Evolutionary conservation across 225 moss, liverwort and hornwort genomes (phyloP).

Genomic region (Takakia lepidozioides): DNA sequence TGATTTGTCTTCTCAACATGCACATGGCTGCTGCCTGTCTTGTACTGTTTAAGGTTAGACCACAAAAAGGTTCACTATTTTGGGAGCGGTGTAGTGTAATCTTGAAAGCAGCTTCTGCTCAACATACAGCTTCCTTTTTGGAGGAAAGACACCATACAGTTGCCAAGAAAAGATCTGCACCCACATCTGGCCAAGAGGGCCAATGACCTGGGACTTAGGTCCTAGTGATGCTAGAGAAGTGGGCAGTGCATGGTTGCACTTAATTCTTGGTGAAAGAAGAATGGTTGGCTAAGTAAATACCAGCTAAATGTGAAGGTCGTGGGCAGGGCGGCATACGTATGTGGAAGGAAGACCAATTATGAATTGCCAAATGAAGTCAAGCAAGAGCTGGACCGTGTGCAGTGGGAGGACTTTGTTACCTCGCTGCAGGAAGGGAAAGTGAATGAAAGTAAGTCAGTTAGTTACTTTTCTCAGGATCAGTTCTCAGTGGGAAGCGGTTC

Average conservation of each 20-base stretch:
- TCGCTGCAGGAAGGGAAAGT: slow-evolving; percentile 45
- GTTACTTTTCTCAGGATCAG: not conserved
- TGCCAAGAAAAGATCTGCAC: no score
- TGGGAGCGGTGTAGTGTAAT: no score
- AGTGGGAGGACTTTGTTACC: slow-evolving; percentile 45
- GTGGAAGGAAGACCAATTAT: slow-evolving; percentile 48
- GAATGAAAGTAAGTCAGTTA: slow-evolving; percentile 23
- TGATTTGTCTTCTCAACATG: not conserved
- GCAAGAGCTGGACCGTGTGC: slow-evolving; percentile 38
- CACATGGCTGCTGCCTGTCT: not conserved
- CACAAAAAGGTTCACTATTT: no score
- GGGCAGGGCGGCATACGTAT: slow-evolving; percentile 48
- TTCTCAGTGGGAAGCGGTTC: no score
- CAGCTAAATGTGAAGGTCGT: not conserved
- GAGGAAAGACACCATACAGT: no score
- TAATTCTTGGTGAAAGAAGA: not conserved
- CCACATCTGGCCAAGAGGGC: not conserved
- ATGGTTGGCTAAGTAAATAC: not conserved
- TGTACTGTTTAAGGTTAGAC: no score
- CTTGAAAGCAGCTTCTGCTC: no score
- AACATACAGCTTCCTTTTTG: no score
- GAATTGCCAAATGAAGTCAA: slow-evolving; percentile 43
- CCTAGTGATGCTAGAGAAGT: no score
- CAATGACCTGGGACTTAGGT: no score
- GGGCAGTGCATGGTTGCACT: not conserved